These are phyloP conservation scores for Corylus avellana DNA, from an alignment of 306 rosid genomes.

Conservation along the genomic window DNA sequence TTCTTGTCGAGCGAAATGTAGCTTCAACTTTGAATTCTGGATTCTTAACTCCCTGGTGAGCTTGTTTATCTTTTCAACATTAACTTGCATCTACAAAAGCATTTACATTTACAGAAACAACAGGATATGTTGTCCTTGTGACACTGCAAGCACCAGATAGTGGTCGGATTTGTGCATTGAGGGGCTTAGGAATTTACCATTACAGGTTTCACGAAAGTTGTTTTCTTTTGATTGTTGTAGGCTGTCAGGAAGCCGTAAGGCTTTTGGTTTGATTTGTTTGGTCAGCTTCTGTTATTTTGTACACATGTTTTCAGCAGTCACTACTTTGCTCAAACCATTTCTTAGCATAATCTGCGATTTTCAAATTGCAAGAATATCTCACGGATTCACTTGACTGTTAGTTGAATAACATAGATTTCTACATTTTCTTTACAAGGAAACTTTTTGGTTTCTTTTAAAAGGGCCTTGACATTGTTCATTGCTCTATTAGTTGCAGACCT, in stretches of 20 bases:
- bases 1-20: constrained; percentile 84
- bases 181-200: neutral
- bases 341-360: neutral
- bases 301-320: neutral
- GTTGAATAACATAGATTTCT: too few relatives aligned
- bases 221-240: neutral
- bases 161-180: constrained; percentile 3
- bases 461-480: too few relatives aligned
- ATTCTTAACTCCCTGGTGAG: constrained; percentile 89
- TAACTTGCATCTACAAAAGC: neutral
- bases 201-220: neutral
- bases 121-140: neutral
- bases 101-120: neutral
- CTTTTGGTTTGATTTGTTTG: neutral
- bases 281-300: neutral
- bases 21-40: constrained; percentile 91
- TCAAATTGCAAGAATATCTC: neutral
- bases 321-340: neutral
- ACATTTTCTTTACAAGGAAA: too few relatives aligned
- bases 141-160: constrained; percentile 1
- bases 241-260: neutral
- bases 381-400: too few relatives aligned
- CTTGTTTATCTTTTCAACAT: constrained; percentile 18
- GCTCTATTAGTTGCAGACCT: too few relatives aligned
- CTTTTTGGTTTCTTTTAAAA: neutral